Percentiles rank a stretch among this genome's conserved stretches.
Conservation (phyloP, 331 rosid species). For the Stylosanthes scabra region DNA sequence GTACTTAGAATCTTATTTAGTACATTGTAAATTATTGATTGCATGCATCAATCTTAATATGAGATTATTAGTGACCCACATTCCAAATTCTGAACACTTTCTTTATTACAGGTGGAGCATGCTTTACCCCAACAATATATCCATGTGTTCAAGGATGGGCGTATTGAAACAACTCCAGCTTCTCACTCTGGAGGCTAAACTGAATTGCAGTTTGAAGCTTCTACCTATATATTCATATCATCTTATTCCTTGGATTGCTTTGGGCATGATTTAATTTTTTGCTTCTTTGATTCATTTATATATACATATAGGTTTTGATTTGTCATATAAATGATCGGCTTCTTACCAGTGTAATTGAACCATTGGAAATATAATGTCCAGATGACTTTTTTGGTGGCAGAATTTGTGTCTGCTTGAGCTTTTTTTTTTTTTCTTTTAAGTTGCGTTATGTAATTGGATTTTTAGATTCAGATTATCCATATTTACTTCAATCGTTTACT, state of each 20-base stretch:
- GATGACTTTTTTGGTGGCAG: constrained; percentile 7
- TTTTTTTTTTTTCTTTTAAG: constrained; percentile 30
- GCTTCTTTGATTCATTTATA: constrained; percentile 50
- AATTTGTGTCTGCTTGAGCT: constrained; percentile 44
- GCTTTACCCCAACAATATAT: constrained; percentile 89
- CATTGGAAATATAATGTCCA: constrained; percentile 25
- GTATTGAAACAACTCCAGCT: constrained; percentile 80
- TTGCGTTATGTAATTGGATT: constrained; percentile 37
- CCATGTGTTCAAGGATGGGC: constrained; percentile 70
- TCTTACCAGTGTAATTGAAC: constrained; percentile 17
- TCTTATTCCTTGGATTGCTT: constrained; percentile 43
- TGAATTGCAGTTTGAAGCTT: constrained; percentile 34
- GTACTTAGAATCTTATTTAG: constrained; percentile 12
- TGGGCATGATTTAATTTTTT: constrained; percentile 48
- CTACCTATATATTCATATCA: constrained; percentile 29
- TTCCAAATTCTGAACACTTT: constrained; percentile 27
- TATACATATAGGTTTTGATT: constrained; percentile 34
- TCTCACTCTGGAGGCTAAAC: constrained; percentile 94
- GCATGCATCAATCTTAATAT: constrained; percentile 12
- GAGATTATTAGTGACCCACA: constrained; percentile 5
- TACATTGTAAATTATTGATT: constrained; percentile 10
- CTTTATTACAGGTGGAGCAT: constrained; percentile 81
- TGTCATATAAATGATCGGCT: no score
- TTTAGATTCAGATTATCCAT: constrained; percentile 26
- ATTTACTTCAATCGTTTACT: neutral